A percentile compares a stretch with the other conserved stretches of the same genome.
Evolutionary conservation across 352 stramenopile genomes (phyloP).

Genomic region (Pythium oligandrum): DNA sequence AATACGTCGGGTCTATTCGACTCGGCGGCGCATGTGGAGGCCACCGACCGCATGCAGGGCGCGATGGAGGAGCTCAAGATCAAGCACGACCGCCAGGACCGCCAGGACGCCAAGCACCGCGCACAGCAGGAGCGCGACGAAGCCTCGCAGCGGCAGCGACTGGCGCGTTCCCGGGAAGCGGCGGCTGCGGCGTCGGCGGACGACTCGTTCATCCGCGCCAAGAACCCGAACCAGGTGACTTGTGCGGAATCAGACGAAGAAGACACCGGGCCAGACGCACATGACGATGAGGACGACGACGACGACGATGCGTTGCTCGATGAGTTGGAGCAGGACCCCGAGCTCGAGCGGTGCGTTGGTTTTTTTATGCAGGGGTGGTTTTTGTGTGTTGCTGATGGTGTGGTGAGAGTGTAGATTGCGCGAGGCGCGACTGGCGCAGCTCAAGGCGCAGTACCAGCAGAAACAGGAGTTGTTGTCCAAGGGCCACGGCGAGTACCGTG

Average conservation of each 20-base stretch:
- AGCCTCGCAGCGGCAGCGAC: conserved; percentile 23
- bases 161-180: not conserved
- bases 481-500: conserved; percentile 79
- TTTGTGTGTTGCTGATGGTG: not conserved
- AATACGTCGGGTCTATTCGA: conserved; percentile 72
- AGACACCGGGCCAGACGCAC: too few species aligned
- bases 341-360: conserved; percentile 50
- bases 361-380: not conserved
- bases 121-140: conserved; percentile 4
- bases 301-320: conserved; percentile 62
- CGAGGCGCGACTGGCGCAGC: conserved; percentile 61
- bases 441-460: conserved; percentile 57
- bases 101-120: conserved; percentile 1
- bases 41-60: conserved; percentile 64
- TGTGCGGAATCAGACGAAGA: too few species aligned
- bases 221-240: conserved; percentile 8
- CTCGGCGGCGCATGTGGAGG: conserved; percentile 59
- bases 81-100: conserved; percentile 46
- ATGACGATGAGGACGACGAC: conserved; percentile 14
- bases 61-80: conserved; percentile 71
- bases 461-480: conserved; percentile 60
- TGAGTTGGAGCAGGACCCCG: conserved; percentile 75
- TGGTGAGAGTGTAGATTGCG: conserved; percentile 50
- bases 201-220: conserved; percentile 11
- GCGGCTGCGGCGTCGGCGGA: conserved; percentile 16